phyloP scores from a whole-genome alignment of 768 basidiomycete genomes.

The Phanerochaete carnosa region DNA sequence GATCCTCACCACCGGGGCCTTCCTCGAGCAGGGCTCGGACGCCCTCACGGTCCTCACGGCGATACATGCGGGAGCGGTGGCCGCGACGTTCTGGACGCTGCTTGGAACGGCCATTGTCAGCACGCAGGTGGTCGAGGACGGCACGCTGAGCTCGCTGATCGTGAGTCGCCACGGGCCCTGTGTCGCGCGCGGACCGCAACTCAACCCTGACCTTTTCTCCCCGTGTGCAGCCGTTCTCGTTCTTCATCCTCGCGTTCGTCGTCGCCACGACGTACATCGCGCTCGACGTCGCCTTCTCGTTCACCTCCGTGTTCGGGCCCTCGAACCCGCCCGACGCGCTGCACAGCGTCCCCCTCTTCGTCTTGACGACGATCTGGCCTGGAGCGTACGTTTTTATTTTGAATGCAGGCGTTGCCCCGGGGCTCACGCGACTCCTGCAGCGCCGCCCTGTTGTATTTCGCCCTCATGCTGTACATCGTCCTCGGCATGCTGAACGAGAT shows the following conservation, averaged over 20 bases:
- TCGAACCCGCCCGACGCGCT: conserved; percentile 55
- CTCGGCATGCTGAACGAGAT: conserved; percentile 72
- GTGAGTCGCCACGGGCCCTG: conserved; percentile 37
- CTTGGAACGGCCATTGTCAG: conserved; percentile 75
- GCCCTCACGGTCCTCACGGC: conserved; percentile 69
- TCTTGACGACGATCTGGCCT: conserved; percentile 79
- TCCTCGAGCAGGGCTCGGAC: conserved; percentile 75
- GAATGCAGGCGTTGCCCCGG: not conserved
- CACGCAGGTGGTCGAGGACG: conserved; percentile 93
- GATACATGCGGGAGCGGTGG: conserved; percentile 76
- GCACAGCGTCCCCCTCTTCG: conserved; percentile 72
- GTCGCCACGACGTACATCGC: conserved; percentile 78
- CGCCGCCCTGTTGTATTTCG: conserved; percentile 65
- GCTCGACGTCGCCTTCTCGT: conserved; percentile 72
- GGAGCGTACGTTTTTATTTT: conserved; percentile 50
- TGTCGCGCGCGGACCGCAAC: not conserved
- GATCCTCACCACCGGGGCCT: conserved; percentile 74
- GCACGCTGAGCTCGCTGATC: conserved; percentile 65
- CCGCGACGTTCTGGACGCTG: conserved; percentile 75
- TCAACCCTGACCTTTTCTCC: not conserved
- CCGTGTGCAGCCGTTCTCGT: conserved; percentile 53
- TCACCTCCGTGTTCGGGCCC: conserved; percentile 59
- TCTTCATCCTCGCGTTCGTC: conserved; percentile 58
- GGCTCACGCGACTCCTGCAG: conserved; percentile 30
- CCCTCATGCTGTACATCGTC: conserved; percentile 79